Base-by-base conservation (phyloP, 1,284 basidiomycete genomes). In the Leucoagaricus sp. region DNA sequence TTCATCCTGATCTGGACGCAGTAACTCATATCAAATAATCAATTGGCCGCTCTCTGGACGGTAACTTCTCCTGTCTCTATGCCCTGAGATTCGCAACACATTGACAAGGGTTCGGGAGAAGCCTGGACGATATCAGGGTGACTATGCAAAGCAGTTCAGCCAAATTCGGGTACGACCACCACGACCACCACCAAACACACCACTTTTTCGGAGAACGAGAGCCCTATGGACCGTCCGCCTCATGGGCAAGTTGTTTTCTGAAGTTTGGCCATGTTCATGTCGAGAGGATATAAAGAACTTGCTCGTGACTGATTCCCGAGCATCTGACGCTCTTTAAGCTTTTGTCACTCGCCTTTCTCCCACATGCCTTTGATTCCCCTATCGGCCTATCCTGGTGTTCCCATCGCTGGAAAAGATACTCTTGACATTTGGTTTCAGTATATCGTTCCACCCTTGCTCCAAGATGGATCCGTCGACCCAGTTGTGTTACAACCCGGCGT, bases 351-450 rank as follows among this genome's bases (percentile, higher is more conserved):
- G 25, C 25, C 44, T 48, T 21, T 34, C 46, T 31, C 47, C 25
- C 41, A 49, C 47, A 49, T 49, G 47, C 33, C 47, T 21, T 34
- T 19, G 47, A 49, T 34, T 10, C 21, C 12, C 13, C 34, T 49
- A 36, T 19, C n/a, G n/a, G n/a, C n/a, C n/a, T n/a, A 49, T 3
- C 29, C 17, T 34, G 31, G 33, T 10, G 17, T 19, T 8, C 19
- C 17, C 8, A 21, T 49, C 47, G 19, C 47, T 12, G 25, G 7
- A 13, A 8, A 9, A 15, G 31, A 49, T n/a, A 9, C 47, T 34
- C 19, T 49, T 17, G 47, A 49, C 19, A 23, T 49, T 21, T 49
- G 47, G 47, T 49, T 49, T 34, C 31, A 49, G 4, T 49, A 34
- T 23, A 34, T 49, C 23, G 47, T 31, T 15, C 47, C 47, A 33